Conservation (phyloP, 371 early-diverging fungal species). For the Haplosporangium sp. region DNA sequence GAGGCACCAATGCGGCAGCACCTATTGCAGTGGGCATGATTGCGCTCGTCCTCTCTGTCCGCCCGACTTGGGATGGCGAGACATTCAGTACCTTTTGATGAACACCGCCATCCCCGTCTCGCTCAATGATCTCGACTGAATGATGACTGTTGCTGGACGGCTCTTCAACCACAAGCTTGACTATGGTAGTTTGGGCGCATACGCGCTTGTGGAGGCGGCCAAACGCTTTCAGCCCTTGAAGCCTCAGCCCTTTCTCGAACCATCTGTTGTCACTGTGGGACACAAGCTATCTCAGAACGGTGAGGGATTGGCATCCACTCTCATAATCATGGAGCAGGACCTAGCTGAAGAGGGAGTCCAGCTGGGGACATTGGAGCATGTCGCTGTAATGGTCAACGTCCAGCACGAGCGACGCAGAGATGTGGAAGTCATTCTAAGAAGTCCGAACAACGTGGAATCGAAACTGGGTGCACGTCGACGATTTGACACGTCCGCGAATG, state of each 20-base stretch:
- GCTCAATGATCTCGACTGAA: constrained; percentile 72
- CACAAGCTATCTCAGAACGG: constrained; percentile 66
- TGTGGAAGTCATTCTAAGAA: constrained; percentile 77
- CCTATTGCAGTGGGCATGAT: constrained; percentile 93
- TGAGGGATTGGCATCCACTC: constrained; percentile 20
- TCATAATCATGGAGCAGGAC: constrained; percentile 56
- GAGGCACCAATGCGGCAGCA: constrained; percentile 97
- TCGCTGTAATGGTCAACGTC: constrained; percentile 88
- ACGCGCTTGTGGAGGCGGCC: constrained; percentile 81
- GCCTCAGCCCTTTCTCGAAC: constrained; percentile 66
- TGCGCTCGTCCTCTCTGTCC: constrained; percentile 83
- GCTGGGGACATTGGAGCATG: constrained; percentile 80
- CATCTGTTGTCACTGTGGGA: constrained; percentile 55
- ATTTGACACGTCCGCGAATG: constrained; percentile 70
- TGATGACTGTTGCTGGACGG: constrained; percentile 69
- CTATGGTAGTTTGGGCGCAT: constrained; percentile 92
- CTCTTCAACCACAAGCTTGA: constrained; percentile 90
- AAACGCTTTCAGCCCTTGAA: constrained; percentile 69
- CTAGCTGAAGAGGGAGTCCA: constrained; percentile 60
- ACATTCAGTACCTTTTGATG: constrained; percentile 87
- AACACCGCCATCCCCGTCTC: constrained; percentile 83
- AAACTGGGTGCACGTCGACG: constrained; percentile 74
- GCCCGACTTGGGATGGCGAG: constrained; percentile 94
- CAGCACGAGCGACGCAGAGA: constrained; percentile 86
- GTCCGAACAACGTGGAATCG: constrained; percentile 76